Percentiles rank a stretch among this genome's conserved stretches.
Evolutionary conservation across 768 basidiomycete species (phyloP).

Genomic region (Lactifluus subvellereus): DNA sequence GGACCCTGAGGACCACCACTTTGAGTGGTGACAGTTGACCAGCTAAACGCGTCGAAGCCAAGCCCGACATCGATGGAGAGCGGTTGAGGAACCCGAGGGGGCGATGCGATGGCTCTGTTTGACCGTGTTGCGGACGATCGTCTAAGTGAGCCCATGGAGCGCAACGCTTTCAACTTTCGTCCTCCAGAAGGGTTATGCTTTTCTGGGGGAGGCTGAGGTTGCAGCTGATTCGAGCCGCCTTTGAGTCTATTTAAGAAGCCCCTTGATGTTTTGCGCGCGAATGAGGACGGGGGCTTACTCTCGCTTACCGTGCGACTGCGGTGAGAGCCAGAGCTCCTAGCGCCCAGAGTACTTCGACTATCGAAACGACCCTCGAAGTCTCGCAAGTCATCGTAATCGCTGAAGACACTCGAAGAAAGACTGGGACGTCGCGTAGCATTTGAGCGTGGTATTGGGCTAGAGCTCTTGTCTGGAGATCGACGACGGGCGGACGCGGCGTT

Average conservation of each 20-base stretch:
- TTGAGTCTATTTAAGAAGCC: slow-evolving; percentile 64
- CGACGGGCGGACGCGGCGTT: slow-evolving; percentile 12
- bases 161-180: slow-evolving; percentile 64
- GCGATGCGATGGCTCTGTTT: slow-evolving; percentile 29
- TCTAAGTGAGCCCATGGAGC: slow-evolving; percentile 78
- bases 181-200: slow-evolving; percentile 33
- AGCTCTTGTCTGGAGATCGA: slow-evolving; percentile 18
- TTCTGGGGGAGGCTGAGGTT: slow-evolving; percentile 42
- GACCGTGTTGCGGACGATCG: slow-evolving; percentile 35
- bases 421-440: slow-evolving; percentile 58
- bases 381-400: slow-evolving; percentile 81
- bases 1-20: slow-evolving; percentile 32
- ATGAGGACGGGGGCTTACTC: slow-evolving; percentile 30
- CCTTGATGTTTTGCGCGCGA: slow-evolving; percentile 56
- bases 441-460: slow-evolving; percentile 24
- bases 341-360: slow-evolving; percentile 67
- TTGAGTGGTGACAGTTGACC: slow-evolving; percentile 32
- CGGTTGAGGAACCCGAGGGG: slow-evolving; percentile 50
- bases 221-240: slow-evolving; percentile 40
- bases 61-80: slow-evolving; percentile 37
- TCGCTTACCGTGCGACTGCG: slow-evolving; percentile 33
- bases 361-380: slow-evolving; percentile 87
- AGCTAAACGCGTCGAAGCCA: slow-evolving; percentile 40
- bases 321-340: slow-evolving; percentile 32
- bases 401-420: slow-evolving; percentile 64